Percentiles rank a stretch among this genome's conserved stretches.
Evolutionary conservation across 1,139 yeast species (phyloP).

Genomic region (Geotrichum cucujoidarum): DNA sequence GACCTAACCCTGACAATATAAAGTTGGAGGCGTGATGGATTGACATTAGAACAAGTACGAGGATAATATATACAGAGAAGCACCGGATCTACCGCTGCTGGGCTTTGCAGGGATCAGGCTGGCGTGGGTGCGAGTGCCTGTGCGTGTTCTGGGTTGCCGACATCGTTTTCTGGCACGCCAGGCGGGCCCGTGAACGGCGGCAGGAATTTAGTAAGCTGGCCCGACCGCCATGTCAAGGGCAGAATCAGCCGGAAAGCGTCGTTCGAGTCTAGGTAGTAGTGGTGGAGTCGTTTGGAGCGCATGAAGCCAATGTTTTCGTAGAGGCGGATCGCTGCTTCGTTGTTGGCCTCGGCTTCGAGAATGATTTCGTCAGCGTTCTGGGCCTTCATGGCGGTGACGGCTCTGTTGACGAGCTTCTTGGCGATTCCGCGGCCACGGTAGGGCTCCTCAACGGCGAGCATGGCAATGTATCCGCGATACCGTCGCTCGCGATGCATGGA

Average conservation of each 20-base stretch:
- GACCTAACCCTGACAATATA: too few species aligned
- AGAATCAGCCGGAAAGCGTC: constrained; percentile 83
- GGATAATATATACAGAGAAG: too few species aligned
- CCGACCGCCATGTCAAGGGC: constrained; percentile 53
- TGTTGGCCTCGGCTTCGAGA: constrained; percentile 86
- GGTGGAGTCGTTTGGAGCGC: constrained; percentile 69
- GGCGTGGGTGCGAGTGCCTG: too few species aligned
- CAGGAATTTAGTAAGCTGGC: constrained; percentile 40
- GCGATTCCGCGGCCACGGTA: constrained; percentile 82
- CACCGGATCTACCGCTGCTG: too few species aligned
- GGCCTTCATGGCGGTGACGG: constrained; percentile 61
- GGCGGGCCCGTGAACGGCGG: constrained; percentile 4
- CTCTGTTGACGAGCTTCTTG: constrained; percentile 55
- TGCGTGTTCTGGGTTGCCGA: background rate
- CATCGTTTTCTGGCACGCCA: background rate
- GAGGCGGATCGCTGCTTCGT: constrained; percentile 65
- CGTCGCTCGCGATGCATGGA: constrained; percentile 67
- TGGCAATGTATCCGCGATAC: constrained; percentile 85
- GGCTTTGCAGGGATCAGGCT: too few species aligned
- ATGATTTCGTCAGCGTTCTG: constrained; percentile 76
- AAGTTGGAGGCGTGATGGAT: too few species aligned
- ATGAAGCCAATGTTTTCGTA: constrained; percentile 87
- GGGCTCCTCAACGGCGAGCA: constrained; percentile 76
- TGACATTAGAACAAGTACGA: too few species aligned
- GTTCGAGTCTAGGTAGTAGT: constrained; percentile 85